Evolutionary conservation across 106 monocot species (phyloP).

Genomic region (Amphibolis antarctica): DNA sequence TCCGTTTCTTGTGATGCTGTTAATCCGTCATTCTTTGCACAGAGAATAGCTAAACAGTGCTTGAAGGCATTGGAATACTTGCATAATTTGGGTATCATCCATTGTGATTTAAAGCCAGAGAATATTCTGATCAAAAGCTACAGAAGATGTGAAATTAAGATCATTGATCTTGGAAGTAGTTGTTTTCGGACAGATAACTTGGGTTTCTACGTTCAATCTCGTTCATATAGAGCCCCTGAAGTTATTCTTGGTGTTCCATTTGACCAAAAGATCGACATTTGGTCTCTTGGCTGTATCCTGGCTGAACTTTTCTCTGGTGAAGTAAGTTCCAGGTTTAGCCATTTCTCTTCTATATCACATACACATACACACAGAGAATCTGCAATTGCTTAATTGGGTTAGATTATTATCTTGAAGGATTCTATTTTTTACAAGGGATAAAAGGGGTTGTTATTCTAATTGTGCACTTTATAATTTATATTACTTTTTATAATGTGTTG

Average conservation of each 20-base stretch:
- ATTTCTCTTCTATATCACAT: too few species aligned
- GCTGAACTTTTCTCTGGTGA: conserved; percentile 90
- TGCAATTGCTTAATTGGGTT: too few species aligned
- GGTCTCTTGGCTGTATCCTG: conserved; percentile 93
- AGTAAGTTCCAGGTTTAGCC: conserved; percentile 37
- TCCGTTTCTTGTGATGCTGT: not conserved
- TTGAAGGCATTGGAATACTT: conserved; percentile 81
- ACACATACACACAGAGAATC: too few species aligned
- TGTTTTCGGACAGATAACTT: conserved; percentile 82
- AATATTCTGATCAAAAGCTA: conserved; percentile 97
- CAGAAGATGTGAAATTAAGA: conserved; percentile 80
- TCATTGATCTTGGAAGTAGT: conserved; percentile 97
- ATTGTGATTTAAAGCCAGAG: conserved; percentile 92
- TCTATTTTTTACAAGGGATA: too few species aligned
- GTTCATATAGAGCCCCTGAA: conserved; percentile 96
- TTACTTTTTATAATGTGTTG: too few species aligned
- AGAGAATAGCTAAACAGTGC: conserved; percentile 76
- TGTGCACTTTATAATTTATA: too few species aligned
- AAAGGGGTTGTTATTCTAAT: too few species aligned
- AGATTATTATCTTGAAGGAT: too few species aligned
- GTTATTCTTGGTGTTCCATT: conserved; percentile 76
- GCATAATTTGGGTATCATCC: conserved; percentile 68
- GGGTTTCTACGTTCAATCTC: conserved; percentile 75
- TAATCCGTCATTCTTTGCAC: conserved; percentile 4
- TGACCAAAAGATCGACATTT: conserved; percentile 84